These are phyloP conservation scores for Euphorbia lathyris DNA, from an alignment of 345 rosid genomes.

Conservation along the genomic window DNA sequence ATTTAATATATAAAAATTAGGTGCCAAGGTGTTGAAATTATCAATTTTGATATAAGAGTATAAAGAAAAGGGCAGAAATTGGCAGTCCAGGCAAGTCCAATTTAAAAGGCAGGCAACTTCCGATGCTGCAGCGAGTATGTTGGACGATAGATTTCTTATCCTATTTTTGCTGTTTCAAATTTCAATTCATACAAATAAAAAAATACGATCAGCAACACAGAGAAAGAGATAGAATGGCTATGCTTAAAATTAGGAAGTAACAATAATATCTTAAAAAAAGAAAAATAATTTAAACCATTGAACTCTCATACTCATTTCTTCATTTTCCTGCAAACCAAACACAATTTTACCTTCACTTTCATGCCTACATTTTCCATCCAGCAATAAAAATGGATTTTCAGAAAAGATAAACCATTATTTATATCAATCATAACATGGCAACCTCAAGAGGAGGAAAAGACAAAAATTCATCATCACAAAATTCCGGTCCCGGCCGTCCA, in stretches of 20 bases:
- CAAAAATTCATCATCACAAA: constrained; percentile 40
- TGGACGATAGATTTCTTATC: background rate
- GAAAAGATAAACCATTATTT: background rate
- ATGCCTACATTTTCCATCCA: constrained; percentile 1
- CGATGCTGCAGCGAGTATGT: background rate
- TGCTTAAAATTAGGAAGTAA: constrained; percentile 42
- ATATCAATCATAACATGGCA: constrained; percentile 27
- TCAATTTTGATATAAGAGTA: too few relatives aligned
- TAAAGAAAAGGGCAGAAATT: too few relatives aligned
- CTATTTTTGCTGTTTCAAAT: background rate
- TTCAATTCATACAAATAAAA: background rate
- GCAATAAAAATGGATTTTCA: constrained; percentile 6
- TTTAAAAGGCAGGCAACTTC: background rate
- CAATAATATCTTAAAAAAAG: constrained; percentile 20
- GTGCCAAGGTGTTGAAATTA: too few relatives aligned
- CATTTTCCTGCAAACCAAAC: constrained; percentile 2
- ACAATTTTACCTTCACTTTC: background rate
- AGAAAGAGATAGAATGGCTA: constrained; percentile 4
- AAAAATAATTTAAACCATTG: constrained; percentile 20
- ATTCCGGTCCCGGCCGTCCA: constrained; percentile 47
- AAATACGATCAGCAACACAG: background rate
- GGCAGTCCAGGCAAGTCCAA: too few relatives aligned
- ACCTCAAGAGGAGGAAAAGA: constrained; percentile 31
- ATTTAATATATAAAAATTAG: too few relatives aligned
- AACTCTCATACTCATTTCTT: constrained; percentile 7